Evolutionary conservation across 2,329 filamentous ascomycete species (phyloP).

Genomic region (Trichoderma endophyticum): DNA sequence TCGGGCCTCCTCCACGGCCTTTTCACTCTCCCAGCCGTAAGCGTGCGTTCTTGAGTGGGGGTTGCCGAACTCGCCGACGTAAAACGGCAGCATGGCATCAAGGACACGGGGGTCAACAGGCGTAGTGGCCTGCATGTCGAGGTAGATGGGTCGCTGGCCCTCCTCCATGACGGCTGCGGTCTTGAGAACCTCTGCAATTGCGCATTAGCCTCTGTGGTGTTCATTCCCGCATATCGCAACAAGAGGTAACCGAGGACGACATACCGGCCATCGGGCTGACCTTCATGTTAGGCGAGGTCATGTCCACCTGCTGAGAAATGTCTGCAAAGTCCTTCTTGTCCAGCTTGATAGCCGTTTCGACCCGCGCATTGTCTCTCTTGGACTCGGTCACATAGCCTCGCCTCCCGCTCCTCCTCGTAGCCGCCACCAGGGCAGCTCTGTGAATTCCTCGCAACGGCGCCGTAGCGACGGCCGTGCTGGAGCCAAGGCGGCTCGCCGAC

Average conservation of each 20-base stretch:
- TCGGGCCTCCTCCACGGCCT: slow-evolving; percentile 84
- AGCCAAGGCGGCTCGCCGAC: slow-evolving; percentile 64
- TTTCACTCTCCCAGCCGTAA: slow-evolving; percentile 98
- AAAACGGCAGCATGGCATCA: slow-evolving; percentile 94
- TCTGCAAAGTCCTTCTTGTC: slow-evolving; percentile 80
- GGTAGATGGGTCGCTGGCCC: slow-evolving; percentile 89
- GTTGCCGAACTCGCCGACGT: slow-evolving; percentile 91
- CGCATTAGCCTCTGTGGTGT: slow-evolving; percentile 15
- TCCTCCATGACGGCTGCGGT: slow-evolving; percentile 91
- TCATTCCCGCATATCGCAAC: not conserved
- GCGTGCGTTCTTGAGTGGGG: slow-evolving; percentile 96
- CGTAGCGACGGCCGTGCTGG: slow-evolving; percentile 34
- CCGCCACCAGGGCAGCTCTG: slow-evolving; percentile 31
- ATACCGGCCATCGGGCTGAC: slow-evolving; percentile 72
- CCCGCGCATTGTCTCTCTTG: slow-evolving; percentile 74
- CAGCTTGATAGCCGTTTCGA: slow-evolving; percentile 81
- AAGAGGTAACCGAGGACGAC: slow-evolving; percentile 22
- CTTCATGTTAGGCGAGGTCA: slow-evolving; percentile 44
- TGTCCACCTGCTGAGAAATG: slow-evolving; percentile 37
- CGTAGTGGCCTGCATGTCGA: slow-evolving; percentile 97
- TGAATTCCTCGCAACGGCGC: slow-evolving; percentile 30
- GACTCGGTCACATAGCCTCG: slow-evolving; percentile 82
- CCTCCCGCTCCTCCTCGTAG: slow-evolving; percentile 32
- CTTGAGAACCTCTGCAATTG: slow-evolving; percentile 68
- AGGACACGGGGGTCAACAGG: slow-evolving; percentile 91